Evolutionary conservation across 1,139 yeast species (phyloP).

Genomic region (Saccharomyces hybrid): DNA sequence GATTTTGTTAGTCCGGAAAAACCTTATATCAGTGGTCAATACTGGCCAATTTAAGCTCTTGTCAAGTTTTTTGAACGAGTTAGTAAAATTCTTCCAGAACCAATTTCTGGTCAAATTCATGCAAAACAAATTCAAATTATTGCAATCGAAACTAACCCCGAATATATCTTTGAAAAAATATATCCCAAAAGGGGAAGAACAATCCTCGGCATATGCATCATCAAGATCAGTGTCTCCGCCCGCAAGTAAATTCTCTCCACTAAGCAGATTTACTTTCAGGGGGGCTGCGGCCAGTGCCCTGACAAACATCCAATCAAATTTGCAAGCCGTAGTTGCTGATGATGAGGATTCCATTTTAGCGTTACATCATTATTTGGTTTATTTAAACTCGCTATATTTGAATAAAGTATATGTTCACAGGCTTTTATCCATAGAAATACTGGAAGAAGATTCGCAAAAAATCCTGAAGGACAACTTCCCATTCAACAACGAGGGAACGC

Average conservation of each 20-base stretch:
- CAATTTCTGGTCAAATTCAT: constrained; percentile 27
- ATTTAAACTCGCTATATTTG: constrained; percentile 27
- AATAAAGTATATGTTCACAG: constrained; percentile 18
- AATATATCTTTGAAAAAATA: constrained; percentile 18
- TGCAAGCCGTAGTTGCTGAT: constrained; percentile 28
- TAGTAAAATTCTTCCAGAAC: constrained; percentile 27
- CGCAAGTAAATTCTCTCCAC: constrained; percentile 16
- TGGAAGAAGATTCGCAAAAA: constrained; percentile 26
- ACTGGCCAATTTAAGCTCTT: constrained; percentile 26
- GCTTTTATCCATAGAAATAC: constrained; percentile 24
- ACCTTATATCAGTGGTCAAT: constrained; percentile 27
- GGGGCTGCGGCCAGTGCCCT: constrained; percentile 28
- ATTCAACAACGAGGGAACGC: constrained; percentile 47
- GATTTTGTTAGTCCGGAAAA: constrained; percentile 55
- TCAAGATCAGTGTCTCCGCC: constrained; percentile 3
- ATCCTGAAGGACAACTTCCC: constrained; percentile 43
- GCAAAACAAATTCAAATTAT: constrained; percentile 23
- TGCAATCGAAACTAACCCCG: constrained; percentile 23
- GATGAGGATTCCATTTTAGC: constrained; percentile 22
- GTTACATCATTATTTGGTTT: constrained; percentile 28
- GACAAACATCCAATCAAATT: constrained; percentile 29
- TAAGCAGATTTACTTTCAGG: constrained; percentile 26
- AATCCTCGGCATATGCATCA: constrained; percentile 5
- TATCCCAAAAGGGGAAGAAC: constrained; percentile 10
- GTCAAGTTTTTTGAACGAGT: constrained; percentile 21